These are phyloP conservation scores for Didymella keratinophila DNA, from an alignment of 2,329 filamentous ascomycete genomes.

Conservation along the genomic window DNA sequence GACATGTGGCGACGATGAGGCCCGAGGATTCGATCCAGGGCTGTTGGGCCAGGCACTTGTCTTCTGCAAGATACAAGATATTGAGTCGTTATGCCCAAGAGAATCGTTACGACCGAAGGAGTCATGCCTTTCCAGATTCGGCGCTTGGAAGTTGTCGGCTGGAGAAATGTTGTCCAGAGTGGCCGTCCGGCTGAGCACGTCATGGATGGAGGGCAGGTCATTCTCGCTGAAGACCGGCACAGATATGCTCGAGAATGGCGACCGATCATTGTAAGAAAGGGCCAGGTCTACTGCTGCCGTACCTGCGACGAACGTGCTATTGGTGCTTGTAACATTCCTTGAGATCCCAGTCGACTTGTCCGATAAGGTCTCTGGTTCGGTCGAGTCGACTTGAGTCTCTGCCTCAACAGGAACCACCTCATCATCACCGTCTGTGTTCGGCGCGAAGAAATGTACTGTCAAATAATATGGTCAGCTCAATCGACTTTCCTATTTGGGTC, in stretches of 20 bases:
- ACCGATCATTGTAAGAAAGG: conserved; percentile 19
- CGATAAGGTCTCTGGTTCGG: conserved; percentile 21
- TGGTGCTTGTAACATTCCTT: background rate
- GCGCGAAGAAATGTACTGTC: conserved; percentile 40
- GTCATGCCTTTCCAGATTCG: conserved; percentile 11
- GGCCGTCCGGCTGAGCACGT: conserved; percentile 23
- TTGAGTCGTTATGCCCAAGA: conserved; percentile 12
- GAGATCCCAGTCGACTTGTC: conserved; percentile 18
- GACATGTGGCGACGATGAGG: conserved; percentile 15
- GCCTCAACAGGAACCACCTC: conserved; percentile 21
- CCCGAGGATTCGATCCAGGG: conserved; percentile 22
- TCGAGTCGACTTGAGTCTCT: conserved; percentile 17
- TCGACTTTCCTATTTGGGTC: conserved; percentile 1
- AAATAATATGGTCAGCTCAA: conserved; percentile 9
- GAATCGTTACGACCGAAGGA: conserved; percentile 10
- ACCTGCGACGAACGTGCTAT: conserved; percentile 5
- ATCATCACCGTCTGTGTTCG: conserved; percentile 39
- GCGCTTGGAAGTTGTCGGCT: conserved; percentile 4
- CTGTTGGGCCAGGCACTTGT: conserved; percentile 23
- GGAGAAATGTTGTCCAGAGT: conserved; percentile 20
- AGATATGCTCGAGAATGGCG: conserved; percentile 20
- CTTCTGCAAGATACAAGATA: conserved; percentile 15
- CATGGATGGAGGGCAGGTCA: conserved; percentile 29
- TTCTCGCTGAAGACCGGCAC: conserved; percentile 20
- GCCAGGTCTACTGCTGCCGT: conserved; percentile 11